Conservation (phyloP, 495 filamentous ascomycete genomes). For the Pyrenula massariospora region DNA sequence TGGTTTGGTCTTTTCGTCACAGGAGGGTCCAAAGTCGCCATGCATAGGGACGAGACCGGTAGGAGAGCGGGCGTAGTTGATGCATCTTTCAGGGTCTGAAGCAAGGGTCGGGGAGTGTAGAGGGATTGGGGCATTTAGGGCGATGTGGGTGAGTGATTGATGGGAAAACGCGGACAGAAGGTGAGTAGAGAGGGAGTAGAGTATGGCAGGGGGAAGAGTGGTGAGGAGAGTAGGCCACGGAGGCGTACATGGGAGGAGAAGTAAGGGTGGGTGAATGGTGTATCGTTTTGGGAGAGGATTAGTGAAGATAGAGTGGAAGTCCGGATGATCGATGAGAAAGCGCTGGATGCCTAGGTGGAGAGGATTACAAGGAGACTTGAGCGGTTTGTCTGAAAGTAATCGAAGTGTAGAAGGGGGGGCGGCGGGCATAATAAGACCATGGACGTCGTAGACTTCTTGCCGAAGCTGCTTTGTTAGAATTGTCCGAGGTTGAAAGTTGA, state of each 20-base stretch:
- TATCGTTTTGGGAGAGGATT: slow-evolving; percentile 47
- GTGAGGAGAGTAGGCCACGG: slow-evolving; percentile 35
- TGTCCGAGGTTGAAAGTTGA: no score
- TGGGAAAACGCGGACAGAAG: slow-evolving; percentile 29
- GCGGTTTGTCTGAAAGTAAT: no score
- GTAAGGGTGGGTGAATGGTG: slow-evolving; percentile 57
- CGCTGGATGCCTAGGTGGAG: neutral
- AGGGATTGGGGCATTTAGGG: slow-evolving; percentile 58
- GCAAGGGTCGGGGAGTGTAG: slow-evolving; percentile 16
- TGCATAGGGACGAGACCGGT: slow-evolving; percentile 46
- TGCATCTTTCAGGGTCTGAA: neutral
- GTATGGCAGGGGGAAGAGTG: slow-evolving; percentile 8
- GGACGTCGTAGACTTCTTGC: no score
- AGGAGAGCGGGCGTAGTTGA: slow-evolving; percentile 58
- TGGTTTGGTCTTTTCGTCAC: slow-evolving; percentile 14
- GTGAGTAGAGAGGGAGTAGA: slow-evolving; percentile 35
- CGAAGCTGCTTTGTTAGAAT: no score
- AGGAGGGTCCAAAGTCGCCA: slow-evolving; percentile 48
- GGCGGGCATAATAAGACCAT: no score
- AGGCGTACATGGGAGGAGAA: slow-evolving; percentile 42
- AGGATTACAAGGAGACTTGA: no score
- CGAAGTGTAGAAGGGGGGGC: no score
- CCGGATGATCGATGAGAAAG: neutral
- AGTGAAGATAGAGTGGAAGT: neutral
- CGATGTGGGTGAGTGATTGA: slow-evolving; percentile 52